A percentile compares a stretch with the other conserved stretches of the same genome.
Conservation (phyloP, 352 stramenopile species). For the Phytophthora parvispora region DNA sequence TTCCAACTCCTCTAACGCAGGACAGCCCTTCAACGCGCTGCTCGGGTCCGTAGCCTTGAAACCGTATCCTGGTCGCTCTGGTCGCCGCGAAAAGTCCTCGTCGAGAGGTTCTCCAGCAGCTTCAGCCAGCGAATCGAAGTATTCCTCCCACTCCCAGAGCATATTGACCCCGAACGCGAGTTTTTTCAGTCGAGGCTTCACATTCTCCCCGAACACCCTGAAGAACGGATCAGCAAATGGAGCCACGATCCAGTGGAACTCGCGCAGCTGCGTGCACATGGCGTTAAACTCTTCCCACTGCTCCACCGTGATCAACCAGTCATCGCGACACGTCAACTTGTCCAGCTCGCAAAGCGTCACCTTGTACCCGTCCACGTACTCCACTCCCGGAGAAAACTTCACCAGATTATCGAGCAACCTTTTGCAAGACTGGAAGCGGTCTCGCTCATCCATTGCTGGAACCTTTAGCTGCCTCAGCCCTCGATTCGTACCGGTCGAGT, state of each 20-base stretch:
- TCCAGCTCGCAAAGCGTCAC: constrained; percentile 42
- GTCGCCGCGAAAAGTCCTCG: constrained; percentile 3
- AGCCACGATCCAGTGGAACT: constrained; percentile 53
- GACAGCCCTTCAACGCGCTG: constrained; percentile 43
- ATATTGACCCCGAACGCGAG: constrained; percentile 50
- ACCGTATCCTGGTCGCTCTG: constrained; percentile 31
- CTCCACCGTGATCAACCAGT: constrained; percentile 34
- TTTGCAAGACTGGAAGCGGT: constrained; percentile 25
- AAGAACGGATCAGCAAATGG: constrained; percentile 56
- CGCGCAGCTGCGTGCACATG: constrained; percentile 38
- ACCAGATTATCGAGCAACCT: constrained; percentile 40
- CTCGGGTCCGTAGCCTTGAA: constrained; percentile 35
- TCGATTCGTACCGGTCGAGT: constrained; percentile 7
- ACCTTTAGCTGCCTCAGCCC: constrained; percentile 44
- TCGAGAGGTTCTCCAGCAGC: constrained; percentile 1
- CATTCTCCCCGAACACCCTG: constrained; percentile 39
- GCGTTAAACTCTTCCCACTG: constrained; percentile 50
- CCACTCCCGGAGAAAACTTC: constrained; percentile 34
- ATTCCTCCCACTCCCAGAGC: constrained; percentile 50
- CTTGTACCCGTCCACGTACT: constrained; percentile 53
- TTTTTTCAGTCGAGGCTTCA: constrained; percentile 42
- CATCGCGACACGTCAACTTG: constrained; percentile 36
- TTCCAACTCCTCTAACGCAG: constrained; percentile 39
- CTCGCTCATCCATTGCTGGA: constrained; percentile 17
- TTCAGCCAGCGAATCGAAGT: constrained; percentile 35